Evolutionary conservation across 257 asterid genomes (phyloP).

Genomic region (Gardenia jasminoides): DNA sequence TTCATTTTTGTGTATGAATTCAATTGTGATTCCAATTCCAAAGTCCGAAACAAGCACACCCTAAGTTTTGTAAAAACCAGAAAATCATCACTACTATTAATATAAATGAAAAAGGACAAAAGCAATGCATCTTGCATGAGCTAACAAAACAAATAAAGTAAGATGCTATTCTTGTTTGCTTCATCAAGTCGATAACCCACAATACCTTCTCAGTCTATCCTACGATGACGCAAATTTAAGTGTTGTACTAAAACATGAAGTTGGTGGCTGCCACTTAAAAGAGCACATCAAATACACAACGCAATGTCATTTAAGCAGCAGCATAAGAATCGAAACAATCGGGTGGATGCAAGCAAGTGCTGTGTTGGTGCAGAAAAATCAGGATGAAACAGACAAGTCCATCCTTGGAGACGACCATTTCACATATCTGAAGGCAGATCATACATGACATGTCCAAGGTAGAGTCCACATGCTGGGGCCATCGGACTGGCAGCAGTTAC

Average conservation of each 20-base stretch:
- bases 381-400: not conserved
- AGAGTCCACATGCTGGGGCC: conserved; percentile 97
- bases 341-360: not conserved
- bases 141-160: too few species aligned
- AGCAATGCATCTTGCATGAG: too few species aligned
- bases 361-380: not conserved
- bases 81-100: too few species aligned
- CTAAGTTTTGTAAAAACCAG: not conserved
- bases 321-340: not conserved
- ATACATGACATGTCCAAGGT: conserved; percentile 84
- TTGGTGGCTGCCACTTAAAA: not conserved
- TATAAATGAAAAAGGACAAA: too few species aligned
- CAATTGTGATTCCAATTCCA: too few species aligned
- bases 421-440: conserved; percentile 51
- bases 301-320: not conserved
- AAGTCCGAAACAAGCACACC: too few species aligned
- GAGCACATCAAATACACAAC: not conserved
- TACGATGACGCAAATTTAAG: not conserved
- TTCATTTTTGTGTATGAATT: too few species aligned
- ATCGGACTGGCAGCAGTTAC: conserved; percentile 75
- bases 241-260: not conserved
- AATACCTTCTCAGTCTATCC: not conserved
- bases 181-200: not conserved
- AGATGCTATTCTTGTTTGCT: not conserved
- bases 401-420: not conserved